Evolutionary conservation across 1,139 yeast species (phyloP).

Genomic region (Taiozyma sp.): DNA sequence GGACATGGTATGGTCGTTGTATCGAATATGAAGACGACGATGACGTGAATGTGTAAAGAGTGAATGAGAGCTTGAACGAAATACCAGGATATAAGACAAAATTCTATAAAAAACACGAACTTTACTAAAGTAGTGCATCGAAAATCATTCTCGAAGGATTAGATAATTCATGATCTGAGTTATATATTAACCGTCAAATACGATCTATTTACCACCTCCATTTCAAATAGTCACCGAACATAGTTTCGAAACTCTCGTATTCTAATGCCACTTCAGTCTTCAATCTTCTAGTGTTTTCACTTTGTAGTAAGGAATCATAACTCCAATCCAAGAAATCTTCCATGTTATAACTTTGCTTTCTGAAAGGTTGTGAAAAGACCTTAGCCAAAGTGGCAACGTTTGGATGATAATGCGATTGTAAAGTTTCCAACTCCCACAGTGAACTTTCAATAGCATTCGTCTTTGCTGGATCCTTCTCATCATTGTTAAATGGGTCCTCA

Average conservation of each 20-base stretch:
- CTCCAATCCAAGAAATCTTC: constrained; percentile 96
- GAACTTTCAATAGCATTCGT: constrained; percentile 84
- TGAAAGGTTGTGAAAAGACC: constrained; percentile 85
- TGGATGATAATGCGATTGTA: constrained; percentile 91
- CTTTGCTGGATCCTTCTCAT: constrained; percentile 67
- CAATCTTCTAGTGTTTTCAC: constrained; percentile 68
- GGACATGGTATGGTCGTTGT: constrained; percentile 26
- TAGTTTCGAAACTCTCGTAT: constrained; percentile 41
- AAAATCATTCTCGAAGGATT: neutral
- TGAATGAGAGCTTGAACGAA: no score
- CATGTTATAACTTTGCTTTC: constrained; percentile 79
- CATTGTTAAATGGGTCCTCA: constrained; percentile 62
- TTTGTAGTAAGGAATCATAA: constrained; percentile 66
- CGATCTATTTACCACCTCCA: constrained; percentile 21
- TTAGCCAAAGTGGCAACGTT: constrained; percentile 90
- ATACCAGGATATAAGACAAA: neutral
- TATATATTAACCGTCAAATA: neutral
- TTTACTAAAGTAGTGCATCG: no score
- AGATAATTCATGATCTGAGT: neutral
- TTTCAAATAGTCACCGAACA: constrained; percentile 21
- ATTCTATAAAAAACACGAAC: no score
- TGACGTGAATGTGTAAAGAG: neutral
- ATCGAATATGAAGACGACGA: constrained; percentile 11
- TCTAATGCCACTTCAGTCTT: constrained; percentile 77
- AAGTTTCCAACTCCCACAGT: constrained; percentile 84